Evolutionary conservation across 2,329 filamentous ascomycete species (phyloP), one percentile per base, ranked within the genome.

Genomic region (Tolypocladium album): DNA sequence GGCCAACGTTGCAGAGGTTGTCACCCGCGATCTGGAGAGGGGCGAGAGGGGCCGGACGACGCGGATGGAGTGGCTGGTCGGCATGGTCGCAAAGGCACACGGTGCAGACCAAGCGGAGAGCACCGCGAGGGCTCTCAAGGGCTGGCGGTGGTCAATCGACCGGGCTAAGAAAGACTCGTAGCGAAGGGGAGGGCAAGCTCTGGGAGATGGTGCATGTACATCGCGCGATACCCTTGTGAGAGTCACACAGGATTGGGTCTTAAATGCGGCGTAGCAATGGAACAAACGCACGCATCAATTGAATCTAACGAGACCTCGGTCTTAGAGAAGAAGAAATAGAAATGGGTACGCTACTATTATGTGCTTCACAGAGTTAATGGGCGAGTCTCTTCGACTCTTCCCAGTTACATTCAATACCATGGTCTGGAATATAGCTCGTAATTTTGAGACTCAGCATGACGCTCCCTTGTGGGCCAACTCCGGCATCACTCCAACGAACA

Each of bases 1-100:
- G 22, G 63, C 62, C 52, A 64, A 64, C 40, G 42, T 74, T n/a
- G 60, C 69, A 8, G 58, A 63, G 6, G 60, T 71, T 2, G 60
- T 74, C 24, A 66, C 70, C 4, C 64, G 68, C 12, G 75, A 77
- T 60, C 65, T 77, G 5, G 69, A 71, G 39, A 61, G 61, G 42
- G 73, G 74, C 7, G 62, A 65, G n/a, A 60, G 59, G 27, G 75
- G 75, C 3, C 67, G 73, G 20, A 68, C 64, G 8, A 43, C 60
- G 15, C 69, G 73, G 12, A 58, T 75, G 39, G 40, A 61, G 45
- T 74, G 71, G 67, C 58, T 75, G 12, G 45, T 71, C 40, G 56
- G 59, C 13, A 61, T 75, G 43, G 60, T 71, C 8, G 63, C 60
- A n/a, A 39, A 63, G 15, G 56, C 61, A 15, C 63, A 66, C 1